A percentile compares a stretch with the other conserved stretches of the same genome.
Evolutionary conservation across 139 green algal species (phyloP).

Genomic region (Chlorella sp.): DNA sequence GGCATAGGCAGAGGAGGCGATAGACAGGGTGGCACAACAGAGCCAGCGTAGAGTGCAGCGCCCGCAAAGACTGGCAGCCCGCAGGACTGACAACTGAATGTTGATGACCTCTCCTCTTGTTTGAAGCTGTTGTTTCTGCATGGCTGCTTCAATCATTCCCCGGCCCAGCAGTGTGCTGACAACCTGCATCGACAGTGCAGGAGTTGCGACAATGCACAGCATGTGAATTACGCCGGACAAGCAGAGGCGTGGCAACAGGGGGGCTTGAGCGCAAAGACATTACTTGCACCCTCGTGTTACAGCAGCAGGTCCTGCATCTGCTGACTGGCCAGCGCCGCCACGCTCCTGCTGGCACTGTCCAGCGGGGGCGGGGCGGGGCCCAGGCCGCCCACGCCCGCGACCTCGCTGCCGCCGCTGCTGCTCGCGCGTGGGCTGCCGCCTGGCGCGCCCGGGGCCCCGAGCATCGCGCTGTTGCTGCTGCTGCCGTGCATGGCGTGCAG

Average conservation of each 20-base stretch:
- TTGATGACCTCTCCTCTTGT: too few relatives aligned
- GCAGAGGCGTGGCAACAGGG: too few relatives aligned
- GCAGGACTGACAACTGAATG: too few relatives aligned
- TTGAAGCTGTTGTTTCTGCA: too few relatives aligned
- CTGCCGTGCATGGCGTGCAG: background rate
- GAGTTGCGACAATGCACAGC: constrained; percentile 6
- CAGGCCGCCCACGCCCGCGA: too few relatives aligned
- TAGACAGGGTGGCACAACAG: too few relatives aligned
- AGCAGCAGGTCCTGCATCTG: constrained; percentile 1
- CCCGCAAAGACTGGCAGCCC: too few relatives aligned
- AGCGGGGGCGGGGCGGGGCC: background rate
- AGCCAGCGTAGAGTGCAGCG: too few relatives aligned
- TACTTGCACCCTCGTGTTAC: background rate
- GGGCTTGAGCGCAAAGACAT: background rate
- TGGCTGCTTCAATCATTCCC: too few relatives aligned
- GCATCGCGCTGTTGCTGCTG: background rate
- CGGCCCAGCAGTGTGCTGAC: background rate
- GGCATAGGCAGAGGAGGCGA: too few relatives aligned
- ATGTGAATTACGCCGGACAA: background rate
- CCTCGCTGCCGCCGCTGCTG: background rate
- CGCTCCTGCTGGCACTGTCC: background rate
- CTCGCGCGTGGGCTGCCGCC: background rate
- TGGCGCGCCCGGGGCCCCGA: background rate
- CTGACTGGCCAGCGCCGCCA: background rate
- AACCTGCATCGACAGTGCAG: background rate